phyloP scores from a whole-genome alignment of 2,329 filamentous ascomycete genomes.

The Xylariales sp. region DNA sequence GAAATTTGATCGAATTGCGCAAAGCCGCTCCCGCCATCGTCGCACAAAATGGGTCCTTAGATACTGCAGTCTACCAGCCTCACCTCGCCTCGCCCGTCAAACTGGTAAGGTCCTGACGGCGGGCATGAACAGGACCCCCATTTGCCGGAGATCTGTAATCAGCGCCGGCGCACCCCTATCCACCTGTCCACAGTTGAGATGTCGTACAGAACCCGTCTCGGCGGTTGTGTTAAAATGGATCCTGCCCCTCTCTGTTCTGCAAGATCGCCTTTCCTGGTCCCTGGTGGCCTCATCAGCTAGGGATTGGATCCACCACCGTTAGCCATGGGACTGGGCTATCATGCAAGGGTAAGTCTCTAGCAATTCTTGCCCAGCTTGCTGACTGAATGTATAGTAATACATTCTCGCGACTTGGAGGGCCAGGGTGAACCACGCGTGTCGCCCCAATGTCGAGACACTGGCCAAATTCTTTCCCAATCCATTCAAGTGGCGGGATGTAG shows the following conservation, averaged over 20 bases:
- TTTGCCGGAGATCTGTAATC: constrained; percentile 3
- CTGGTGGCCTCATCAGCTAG: constrained; percentile 1
- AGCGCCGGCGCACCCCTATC: too few relatives aligned
- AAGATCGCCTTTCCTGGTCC: constrained; percentile 10
- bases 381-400: too few relatives aligned
- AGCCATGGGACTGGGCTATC: constrained; percentile 4
- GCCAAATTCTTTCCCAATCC: too few relatives aligned
- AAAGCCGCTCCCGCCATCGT: neutral
- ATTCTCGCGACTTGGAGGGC: too few relatives aligned
- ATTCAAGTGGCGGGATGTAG: too few relatives aligned
- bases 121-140: too few relatives aligned
- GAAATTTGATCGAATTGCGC: constrained; percentile 1
- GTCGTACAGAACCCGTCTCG: constrained; percentile 22
- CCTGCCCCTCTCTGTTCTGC: constrained; percentile 10
- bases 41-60: constrained; percentile 1
- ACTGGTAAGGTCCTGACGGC: too few relatives aligned
- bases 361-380: too few relatives aligned
- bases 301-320: constrained; percentile 1
- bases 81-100: neutral
- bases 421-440: too few relatives aligned
- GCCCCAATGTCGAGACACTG: too few relatives aligned
- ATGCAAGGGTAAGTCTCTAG: neutral
- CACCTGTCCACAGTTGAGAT: constrained; percentile 7
- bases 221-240: constrained; percentile 14
- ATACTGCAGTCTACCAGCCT: neutral